Conservation (phyloP, 352 stramenopile genomes). For the Plasmopara halstedii region DNA sequence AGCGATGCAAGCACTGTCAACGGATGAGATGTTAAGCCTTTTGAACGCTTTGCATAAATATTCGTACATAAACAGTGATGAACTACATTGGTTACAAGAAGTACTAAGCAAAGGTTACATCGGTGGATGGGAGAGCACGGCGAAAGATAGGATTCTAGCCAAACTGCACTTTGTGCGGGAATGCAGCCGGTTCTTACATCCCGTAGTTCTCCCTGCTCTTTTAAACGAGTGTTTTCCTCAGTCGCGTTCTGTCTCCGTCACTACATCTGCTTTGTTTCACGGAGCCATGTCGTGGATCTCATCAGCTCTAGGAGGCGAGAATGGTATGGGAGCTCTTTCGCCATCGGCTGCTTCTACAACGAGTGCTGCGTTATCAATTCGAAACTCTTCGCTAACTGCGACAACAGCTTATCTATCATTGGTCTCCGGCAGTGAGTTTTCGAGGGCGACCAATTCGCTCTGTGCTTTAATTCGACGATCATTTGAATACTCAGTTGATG, state of each 20-base stretch:
- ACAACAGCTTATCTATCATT: constrained; percentile 44
- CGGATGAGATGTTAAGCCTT: constrained; percentile 52
- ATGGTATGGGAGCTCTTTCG: constrained; percentile 20
- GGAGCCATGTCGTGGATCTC: constrained; percentile 58
- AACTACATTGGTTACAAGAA: constrained; percentile 61
- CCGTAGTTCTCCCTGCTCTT: constrained; percentile 49
- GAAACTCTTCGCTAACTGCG: constrained; percentile 46
- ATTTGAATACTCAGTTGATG: constrained; percentile 50
- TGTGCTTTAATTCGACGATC: constrained; percentile 47
- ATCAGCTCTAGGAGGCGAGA: constrained; percentile 35
- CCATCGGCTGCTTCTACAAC: constrained; percentile 31
- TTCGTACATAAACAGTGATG: constrained; percentile 73
- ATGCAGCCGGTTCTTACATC: constrained; percentile 62
- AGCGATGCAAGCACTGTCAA: constrained; percentile 57
- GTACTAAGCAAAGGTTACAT: constrained; percentile 78
- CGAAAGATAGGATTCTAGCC: constrained; percentile 52
- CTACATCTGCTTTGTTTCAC: constrained; percentile 47
- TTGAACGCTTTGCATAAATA: constrained; percentile 49
- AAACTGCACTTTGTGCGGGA: constrained; percentile 73
- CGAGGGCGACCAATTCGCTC: constrained; percentile 41
- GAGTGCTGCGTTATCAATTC: constrained; percentile 35
- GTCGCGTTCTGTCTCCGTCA: constrained; percentile 36
- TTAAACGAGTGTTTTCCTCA: constrained; percentile 53
- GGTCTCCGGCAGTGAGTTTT: constrained; percentile 32
- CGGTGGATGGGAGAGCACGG: constrained; percentile 61